Evolutionary conservation across 345 rosid genomes (phyloP), one percentile per base, ranked within the genome.

Genomic region (Toxicodendron radicans): DNA sequence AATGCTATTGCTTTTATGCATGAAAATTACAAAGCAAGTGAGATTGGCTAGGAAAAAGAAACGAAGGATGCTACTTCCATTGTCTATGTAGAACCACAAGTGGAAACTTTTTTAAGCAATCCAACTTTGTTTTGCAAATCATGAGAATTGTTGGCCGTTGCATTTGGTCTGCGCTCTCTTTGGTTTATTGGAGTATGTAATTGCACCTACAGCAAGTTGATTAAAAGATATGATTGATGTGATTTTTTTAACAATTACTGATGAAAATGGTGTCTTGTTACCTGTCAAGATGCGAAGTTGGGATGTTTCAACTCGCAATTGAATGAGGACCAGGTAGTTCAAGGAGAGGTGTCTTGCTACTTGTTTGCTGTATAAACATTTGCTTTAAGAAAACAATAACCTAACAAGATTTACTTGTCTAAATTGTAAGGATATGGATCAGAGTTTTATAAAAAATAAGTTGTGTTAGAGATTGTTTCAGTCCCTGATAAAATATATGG

Each of bases 11-110:
- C 92, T 92, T 73, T 66, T 87, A 51, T 91, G 93, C 91, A 88
- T 95, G 97, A 92, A 88, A 87, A 64, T 92, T 70, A 80, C 91
- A 66, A 95, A 95, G 90, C 95, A 93, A 78, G 91, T 85, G 78
- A 89, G 92, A 83, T 64, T 83, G 79, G 86, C 91, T 11, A 87
- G 92, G 87, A 95, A 89, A 73, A 95, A 89, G 94, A 95, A 89
- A 78, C 87, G 97, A 75, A 86, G 99, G 85, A 95, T 95, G 99
- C 95, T 95, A 83, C 97, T 95, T 76, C 99, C 99, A 17, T 82
- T 95, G 72, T 95, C 99, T 35, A 90, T 95, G 98, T 95, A 85
- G 75, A 73, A 74, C 41, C 21, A 69, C 20, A 69, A 41, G 64
- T 20, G 9, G 38, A 35, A 11, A 66, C 21, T 62, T n/a, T 79